Evolutionary conservation across 2,329 filamentous ascomycete genomes (phyloP), one percentile per base, ranked within the genome.

Genomic region (Apiospora koreana): DNA sequence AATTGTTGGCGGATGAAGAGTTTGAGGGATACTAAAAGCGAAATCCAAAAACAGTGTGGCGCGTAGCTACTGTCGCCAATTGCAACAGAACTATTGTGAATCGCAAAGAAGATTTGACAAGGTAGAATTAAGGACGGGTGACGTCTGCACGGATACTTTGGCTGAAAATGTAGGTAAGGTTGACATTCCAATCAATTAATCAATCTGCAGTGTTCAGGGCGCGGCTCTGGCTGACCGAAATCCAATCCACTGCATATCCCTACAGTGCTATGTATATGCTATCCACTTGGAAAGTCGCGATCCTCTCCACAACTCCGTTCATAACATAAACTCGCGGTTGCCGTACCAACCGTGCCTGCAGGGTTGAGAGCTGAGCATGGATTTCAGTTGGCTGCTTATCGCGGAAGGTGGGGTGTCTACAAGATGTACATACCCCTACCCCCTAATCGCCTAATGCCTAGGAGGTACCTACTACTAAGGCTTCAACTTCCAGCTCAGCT

Each of bases 101-200:
- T n/a, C 38, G 42, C 42, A 42, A 68, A 46, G 43, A 68, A 68
- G 66, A 68, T 68, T 68, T 38, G 46, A 68, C 46, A 46, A 50
- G 25, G 66, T 31, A 45, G 31, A 50, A 38, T 46, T 66, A 43
- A 23, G 42, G 64, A 66, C 28, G 21, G 38, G 64, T 66, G 38
- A 66, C 64, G 64, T 66, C 66, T 68, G 66, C 66, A 48, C 66
- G 66, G 66, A 31, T 66, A 38, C 45, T 66, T 23, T 66, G 65
- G 38, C 43, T 66, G 65, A 62, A 62, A 62, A 38, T 62, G 54
- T 62, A 38, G 38, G 54, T 62, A 62, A 62, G 54, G 54, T 62
- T 38, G 54, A 62, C 28, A 31, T n/a, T 12, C 28, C 21, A 62
- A 62, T 23, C 28, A 38, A 62, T 62, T 62, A 62, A 62, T 14